phyloP scores from a whole-genome alignment of 2,329 filamentous ascomycete genomes.

The Pyricularia grisea region DNA sequence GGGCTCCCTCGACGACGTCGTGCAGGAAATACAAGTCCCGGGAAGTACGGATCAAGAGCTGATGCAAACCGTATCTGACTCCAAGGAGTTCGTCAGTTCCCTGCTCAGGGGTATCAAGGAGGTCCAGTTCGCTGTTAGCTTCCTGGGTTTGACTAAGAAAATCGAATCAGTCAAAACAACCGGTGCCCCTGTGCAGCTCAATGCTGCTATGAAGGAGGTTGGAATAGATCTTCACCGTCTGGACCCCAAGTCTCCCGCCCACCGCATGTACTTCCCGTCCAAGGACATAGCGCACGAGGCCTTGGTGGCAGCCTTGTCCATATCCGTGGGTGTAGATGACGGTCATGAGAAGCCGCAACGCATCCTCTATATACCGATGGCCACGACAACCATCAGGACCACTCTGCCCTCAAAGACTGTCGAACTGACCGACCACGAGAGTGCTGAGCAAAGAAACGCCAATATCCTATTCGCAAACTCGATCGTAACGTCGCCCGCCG shows the following conservation, averaged over 20 bases:
- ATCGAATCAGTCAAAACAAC: conserved; percentile 58
- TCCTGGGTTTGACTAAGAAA: conserved; percentile 76
- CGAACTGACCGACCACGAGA: conserved; percentile 63
- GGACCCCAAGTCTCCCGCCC: conserved; percentile 84
- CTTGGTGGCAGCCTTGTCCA: conserved; percentile 80
- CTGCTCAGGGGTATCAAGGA: conserved; percentile 90
- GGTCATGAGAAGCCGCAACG: conserved; percentile 79
- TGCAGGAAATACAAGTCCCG: conserved; percentile 62
- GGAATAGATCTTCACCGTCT: conserved; percentile 87
- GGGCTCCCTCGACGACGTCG: conserved; percentile 61
- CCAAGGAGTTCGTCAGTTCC: conserved; percentile 84
- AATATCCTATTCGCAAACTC: conserved; percentile 96
- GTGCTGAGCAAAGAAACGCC: conserved; percentile 74
- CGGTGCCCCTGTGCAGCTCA: conserved; percentile 67
- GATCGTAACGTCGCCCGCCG: conserved; percentile 88
- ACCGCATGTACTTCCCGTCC: conserved; percentile 95
- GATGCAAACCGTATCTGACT: conserved; percentile 79
- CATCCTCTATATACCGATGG: conserved; percentile 91
- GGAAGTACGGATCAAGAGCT: conserved; percentile 59
- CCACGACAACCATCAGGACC: conserved; percentile 88
- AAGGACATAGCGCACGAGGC: conserved; percentile 94
- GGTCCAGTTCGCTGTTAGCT: conserved; percentile 89
- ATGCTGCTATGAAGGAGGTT: conserved; percentile 91
- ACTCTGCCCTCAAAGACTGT: conserved; percentile 93
- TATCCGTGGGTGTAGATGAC: conserved; percentile 86